Percentiles rank a stretch among this genome's conserved stretches.
These are phyloP conservation scores for Huntiella abstrusa DNA, from an alignment of 2,329 filamentous ascomycete species.

Conservation along the genomic window DNA sequence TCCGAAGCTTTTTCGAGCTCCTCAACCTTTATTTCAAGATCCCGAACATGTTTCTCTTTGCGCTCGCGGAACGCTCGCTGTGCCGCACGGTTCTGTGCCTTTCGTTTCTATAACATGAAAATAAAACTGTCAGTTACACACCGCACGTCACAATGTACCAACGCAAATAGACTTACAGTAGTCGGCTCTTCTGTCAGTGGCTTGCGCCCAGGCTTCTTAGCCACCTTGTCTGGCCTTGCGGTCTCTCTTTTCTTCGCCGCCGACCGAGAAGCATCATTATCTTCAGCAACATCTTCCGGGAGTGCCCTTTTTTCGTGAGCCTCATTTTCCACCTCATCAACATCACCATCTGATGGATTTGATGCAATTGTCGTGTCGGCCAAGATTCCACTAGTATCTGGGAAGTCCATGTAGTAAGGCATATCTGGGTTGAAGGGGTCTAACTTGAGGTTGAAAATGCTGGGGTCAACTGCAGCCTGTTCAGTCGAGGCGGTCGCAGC, in stretches of 20 bases:
- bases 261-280: constrained; percentile 26
- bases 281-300: constrained; percentile 45
- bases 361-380: constrained; percentile 49
- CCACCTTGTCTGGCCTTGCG: constrained; percentile 67
- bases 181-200: constrained; percentile 89
- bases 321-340: constrained; percentile 15
- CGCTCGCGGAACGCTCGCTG: constrained; percentile 87
- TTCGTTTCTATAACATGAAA: constrained; percentile 51
- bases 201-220: constrained; percentile 94
- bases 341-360: constrained; percentile 38
- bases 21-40: constrained; percentile 60
- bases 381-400: constrained; percentile 18
- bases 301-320: constrained; percentile 53
- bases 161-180: constrained; percentile 46
- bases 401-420: constrained; percentile 55
- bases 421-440: constrained; percentile 44
- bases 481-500: constrained; percentile 44
- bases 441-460: no score
- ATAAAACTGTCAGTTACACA: not conserved
- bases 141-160: not conserved
- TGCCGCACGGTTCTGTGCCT: constrained; percentile 85
- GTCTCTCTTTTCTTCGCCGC: constrained; percentile 14
- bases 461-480: constrained; percentile 43
- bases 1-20: constrained; percentile 70
- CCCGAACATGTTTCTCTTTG: constrained; percentile 79